Evolutionary conservation across 805 yeast species (phyloP).

Genomic region (Starmerella sirachaensis): DNA sequence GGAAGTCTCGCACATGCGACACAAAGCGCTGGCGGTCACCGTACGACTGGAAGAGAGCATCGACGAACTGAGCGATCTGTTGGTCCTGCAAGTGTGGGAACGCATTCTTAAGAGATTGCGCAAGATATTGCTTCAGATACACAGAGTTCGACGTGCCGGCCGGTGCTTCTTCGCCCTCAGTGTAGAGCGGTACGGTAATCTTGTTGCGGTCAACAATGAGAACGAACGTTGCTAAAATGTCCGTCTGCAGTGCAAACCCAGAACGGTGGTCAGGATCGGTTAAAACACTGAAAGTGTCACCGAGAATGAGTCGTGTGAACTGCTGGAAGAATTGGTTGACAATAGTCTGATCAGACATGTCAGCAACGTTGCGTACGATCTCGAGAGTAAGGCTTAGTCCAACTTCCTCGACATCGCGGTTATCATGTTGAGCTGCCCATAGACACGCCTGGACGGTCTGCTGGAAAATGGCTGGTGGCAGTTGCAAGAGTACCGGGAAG

Average conservation of each 20-base stretch:
- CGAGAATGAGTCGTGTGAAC: slow-evolving; percentile 75
- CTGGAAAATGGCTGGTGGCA: slow-evolving; percentile 87
- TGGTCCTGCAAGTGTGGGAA: slow-evolving; percentile 80
- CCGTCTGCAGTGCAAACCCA: slow-evolving; percentile 81
- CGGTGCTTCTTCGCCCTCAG: slow-evolving; percentile 61
- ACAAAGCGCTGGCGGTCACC: slow-evolving; percentile 65
- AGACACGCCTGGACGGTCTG: slow-evolving; percentile 83
- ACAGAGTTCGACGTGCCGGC: slow-evolving; percentile 71
- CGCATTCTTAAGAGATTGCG: slow-evolving; percentile 71
- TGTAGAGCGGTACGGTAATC: slow-evolving; percentile 66
- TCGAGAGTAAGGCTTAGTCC: slow-evolving; percentile 80
- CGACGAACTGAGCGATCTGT: slow-evolving; percentile 71
- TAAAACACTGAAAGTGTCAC: slow-evolving; percentile 84
- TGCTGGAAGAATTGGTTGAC: slow-evolving; percentile 78
- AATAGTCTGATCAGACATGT: slow-evolving; percentile 47
- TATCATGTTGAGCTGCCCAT: slow-evolving; percentile 97
- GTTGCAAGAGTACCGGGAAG: slow-evolving; percentile 72
- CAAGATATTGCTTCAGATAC: slow-evolving; percentile 69
- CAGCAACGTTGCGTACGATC: slow-evolving; percentile 71
- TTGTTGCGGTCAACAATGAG: slow-evolving; percentile 67
- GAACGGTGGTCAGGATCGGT: slow-evolving; percentile 98
- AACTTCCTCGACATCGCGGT: slow-evolving; percentile 88
- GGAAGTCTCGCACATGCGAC: slow-evolving; percentile 82
- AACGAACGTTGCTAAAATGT: slow-evolving; percentile 69
- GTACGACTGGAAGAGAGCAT: slow-evolving; percentile 58